phyloP scores from a whole-genome alignment of 495 filamentous ascomycete species.

The Penicillium mononematosum region DNA sequence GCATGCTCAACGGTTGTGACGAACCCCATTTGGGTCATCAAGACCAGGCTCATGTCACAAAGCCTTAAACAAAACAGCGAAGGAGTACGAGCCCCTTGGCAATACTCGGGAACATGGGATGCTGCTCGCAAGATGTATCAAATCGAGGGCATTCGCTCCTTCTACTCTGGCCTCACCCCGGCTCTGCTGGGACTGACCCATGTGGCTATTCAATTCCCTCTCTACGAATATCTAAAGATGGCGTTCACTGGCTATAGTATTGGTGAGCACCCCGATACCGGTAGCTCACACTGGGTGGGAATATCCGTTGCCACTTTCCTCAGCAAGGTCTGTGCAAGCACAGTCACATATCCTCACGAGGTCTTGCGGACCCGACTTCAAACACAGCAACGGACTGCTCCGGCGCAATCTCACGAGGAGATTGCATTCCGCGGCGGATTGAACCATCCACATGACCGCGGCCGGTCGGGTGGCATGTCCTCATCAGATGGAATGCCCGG shows the following conservation, averaged over 20 bases:
- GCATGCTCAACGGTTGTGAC: conserved; percentile 90
- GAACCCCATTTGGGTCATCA: conserved; percentile 99
- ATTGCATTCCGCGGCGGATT: conserved; percentile 65
- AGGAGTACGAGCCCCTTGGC: conserved; percentile 72
- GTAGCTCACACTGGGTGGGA: conserved; percentile 65
- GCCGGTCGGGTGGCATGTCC: conserved; percentile 45
- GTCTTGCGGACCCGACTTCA: conserved; percentile 88
- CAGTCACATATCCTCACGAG: conserved; percentile 95
- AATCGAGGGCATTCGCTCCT: conserved; percentile 80
- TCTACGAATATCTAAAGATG: conserved; percentile 91
- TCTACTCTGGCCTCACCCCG: conserved; percentile 93
- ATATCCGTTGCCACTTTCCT: conserved; percentile 87
- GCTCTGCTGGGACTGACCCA: conserved; percentile 90
- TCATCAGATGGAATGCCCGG: conserved; percentile 58
- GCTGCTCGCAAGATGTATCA: conserved; percentile 94
- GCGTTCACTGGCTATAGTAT: conserved; percentile 85
- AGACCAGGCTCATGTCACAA: conserved; percentile 96
- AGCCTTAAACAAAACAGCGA: conserved; percentile 49
- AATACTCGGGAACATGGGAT: conserved; percentile 83
- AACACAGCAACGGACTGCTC: conserved; percentile 68
- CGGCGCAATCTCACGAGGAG: conserved; percentile 47
- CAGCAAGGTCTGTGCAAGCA: conserved; percentile 92
- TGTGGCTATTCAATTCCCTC: conserved; percentile 95
- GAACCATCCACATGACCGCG: conserved; percentile 43
- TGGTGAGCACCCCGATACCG: conserved; percentile 62